Base-by-base conservation (phyloP, 768 basidiomycete species). In the Leccinum truebloodii region DNA sequence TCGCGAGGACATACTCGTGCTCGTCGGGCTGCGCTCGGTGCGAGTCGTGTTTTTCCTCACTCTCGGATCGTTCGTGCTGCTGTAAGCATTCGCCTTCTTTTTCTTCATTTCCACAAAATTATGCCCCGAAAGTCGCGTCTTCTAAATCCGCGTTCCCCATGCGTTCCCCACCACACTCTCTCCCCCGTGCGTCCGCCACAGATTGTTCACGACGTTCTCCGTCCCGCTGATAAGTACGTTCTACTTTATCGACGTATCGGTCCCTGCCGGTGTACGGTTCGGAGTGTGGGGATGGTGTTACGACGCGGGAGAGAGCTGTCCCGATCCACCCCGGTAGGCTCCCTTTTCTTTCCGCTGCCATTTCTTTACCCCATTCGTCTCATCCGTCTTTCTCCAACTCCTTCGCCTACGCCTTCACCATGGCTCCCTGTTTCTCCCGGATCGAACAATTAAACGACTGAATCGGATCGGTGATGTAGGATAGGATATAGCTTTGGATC, bases 41-140 rank as follows among this genome's bases (percentile, higher is more conserved):
- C 30, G 39, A n/a, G 57, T 57, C 54, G 57, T 57, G 22, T 18
- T 58, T 41, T n/a, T 41, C 16, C 30, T 58, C 57, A 20, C 37
- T 2, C 32, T 58, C 4, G 39, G 6, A 30, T 57, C 54, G 20
- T 57, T 57, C 8, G 54, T 58, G 16, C 18, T 57, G 4, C 22
- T 41, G 54, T 58, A 26, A 57, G 57, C 13, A n/a, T 35, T 46
- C 20, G 5, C 10, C n/a, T 46, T 39, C 37, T 39, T 18, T 41
- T 44, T 20, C 12, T 44, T n/a, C 18, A 44, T 44, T 20, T 44
- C 41, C n/a, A 44, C 41, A n/a, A 44, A 44, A 20, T 44, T 20
- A 44, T 41, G 10, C 44, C 9, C n/a, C 20, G 20, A 46, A 46
- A 46, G 10, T 46, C 44, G 24, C 49, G 16, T 50, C 49, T 50